These are phyloP conservation scores for Medicago arabica DNA, from an alignment of 306 rosid genomes.

Conservation along the genomic window DNA sequence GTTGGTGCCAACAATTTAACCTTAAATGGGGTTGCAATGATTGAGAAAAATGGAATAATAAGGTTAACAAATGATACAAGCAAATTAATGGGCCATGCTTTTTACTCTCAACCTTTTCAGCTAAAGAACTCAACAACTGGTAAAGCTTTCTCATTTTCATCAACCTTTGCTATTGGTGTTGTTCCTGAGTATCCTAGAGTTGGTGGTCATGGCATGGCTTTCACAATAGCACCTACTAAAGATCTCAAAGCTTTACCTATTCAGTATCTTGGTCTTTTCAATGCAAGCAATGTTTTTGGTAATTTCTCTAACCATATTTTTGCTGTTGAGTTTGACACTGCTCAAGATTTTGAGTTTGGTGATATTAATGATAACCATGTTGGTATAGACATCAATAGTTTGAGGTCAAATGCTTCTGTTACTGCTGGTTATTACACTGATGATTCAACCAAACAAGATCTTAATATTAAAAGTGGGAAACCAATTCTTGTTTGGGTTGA, in stretches of 20 bases:
- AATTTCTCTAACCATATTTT: conserved; percentile 69
- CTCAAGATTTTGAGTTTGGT: conserved; percentile 77
- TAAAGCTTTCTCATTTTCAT: conserved; percentile 68
- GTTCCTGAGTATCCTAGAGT: conserved; percentile 81
- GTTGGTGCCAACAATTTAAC: conserved; percentile 59
- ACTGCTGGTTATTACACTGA: conserved; percentile 54
- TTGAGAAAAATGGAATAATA: conserved; percentile 58
- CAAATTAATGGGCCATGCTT: conserved; percentile 64
- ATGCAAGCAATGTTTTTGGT: conserved; percentile 52
- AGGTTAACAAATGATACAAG: conserved; percentile 69
- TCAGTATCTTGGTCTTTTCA: conserved; percentile 78
- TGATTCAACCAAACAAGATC: conserved; percentile 35
- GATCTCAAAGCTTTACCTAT: conserved; percentile 66
- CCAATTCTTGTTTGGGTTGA: conserved; percentile 77
- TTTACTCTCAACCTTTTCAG: conserved; percentile 55
- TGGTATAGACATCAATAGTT: conserved; percentile 72
- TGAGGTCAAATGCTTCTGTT: conserved; percentile 60
- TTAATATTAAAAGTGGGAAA: conserved; percentile 63
- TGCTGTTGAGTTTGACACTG: conserved; percentile 86
- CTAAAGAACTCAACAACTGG: conserved; percentile 63
- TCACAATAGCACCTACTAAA: conserved; percentile 58
- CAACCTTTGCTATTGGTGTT: conserved; percentile 64
- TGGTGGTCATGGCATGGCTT: conserved; percentile 91
- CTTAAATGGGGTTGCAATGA: conserved; percentile 59
- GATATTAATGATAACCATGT: conserved; percentile 85